Percentiles rank a stretch among this genome's conserved stretches.
Evolutionary conservation across 768 basidiomycete species (phyloP).

Genomic region (Tephrocybe sp.): DNA sequence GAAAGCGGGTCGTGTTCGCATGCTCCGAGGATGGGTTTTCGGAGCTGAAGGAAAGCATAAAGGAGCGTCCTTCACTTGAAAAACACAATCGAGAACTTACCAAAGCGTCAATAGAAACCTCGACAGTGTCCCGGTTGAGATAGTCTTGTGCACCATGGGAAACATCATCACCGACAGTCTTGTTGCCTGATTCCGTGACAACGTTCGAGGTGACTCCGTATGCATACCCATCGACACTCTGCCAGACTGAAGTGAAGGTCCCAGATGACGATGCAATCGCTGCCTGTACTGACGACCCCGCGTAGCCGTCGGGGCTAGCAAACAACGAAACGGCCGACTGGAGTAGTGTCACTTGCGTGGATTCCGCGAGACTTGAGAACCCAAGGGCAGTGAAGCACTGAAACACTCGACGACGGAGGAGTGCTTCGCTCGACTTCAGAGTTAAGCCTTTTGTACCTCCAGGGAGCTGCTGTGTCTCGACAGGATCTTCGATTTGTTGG

Average conservation of each 20-base stretch:
- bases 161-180: slow-evolving; percentile 30
- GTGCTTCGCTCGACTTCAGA: slow-evolving; percentile 75
- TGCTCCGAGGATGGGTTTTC: slow-evolving; percentile 76
- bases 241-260: slow-evolving; percentile 83
- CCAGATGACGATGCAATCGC: slow-evolving; percentile 87
- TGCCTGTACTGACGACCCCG: slow-evolving; percentile 84
- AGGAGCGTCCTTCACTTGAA: slow-evolving; percentile 4
- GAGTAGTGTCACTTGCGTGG: slow-evolving; percentile 76
- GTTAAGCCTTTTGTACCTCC: slow-evolving; percentile 43
- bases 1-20: slow-evolving; percentile 84
- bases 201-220: slow-evolving; percentile 83
- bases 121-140: slow-evolving; percentile 76
- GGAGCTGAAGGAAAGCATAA: slow-evolving; percentile 44
- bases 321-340: slow-evolving; percentile 81
- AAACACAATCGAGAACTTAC: slow-evolving; percentile 41
- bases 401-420: slow-evolving; percentile 80
- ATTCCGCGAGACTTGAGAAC: slow-evolving; percentile 73
- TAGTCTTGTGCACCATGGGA: slow-evolving; percentile 39
- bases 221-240: slow-evolving; percentile 82
- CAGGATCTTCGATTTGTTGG: slow-evolving; percentile 64
- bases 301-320: slow-evolving; percentile 82
- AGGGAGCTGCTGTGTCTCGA: slow-evolving; percentile 35
- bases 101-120: slow-evolving; percentile 73
- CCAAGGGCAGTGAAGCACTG: slow-evolving; percentile 88
- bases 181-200: slow-evolving; percentile 42